Evolutionary conservation across 2,329 filamentous ascomycete species (phyloP), one percentile per base, ranked within the genome.

Genomic region (Aureobasidium mangrovei): DNA sequence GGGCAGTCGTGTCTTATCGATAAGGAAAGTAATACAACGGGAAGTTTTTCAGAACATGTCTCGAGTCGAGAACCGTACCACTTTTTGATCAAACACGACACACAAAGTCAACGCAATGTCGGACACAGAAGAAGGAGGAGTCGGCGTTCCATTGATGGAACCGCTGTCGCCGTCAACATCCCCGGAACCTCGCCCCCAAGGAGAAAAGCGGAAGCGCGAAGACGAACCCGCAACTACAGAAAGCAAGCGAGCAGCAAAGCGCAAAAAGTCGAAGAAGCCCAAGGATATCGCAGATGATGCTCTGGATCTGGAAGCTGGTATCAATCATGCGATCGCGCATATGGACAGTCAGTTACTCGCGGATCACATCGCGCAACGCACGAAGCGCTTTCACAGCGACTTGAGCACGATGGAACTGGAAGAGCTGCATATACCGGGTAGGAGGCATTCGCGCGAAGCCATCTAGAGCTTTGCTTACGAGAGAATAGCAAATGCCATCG

Each of bases 341-440:
- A 91, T 96, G 84, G 88, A 95, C 68, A 84, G 82, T 57, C 81
- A 84, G 60, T 76, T 96, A 40, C 74, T 96, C 44, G 88, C 91
- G 1, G 91, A 96, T 67, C 84, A 95, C 67, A 76, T 96, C 58
- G 86, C 86, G 5, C 85, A 93, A 65, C 82, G 86, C 65, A 85
- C 88, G 52, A 82, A 79, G 60, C 79, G 85, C 27, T 94, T 91
- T 64, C 87, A 89, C 53, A 82, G 80, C 29, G 85, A 95, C 51
- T 70, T 96, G 63, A 95, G 87, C 62, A 75, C 83, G 0, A 80
- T 97, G 39, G 93, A 98, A 71, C 74, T 95, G 32, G 84, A 88
- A 55, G 91, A 96, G 66, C 75, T 88, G 64, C 84, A 86, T 54
- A 77, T 97, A 51, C 83, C 88, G 61, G 84, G 88, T 90, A 76